Evolutionary conservation across 225 moss, liverwort and hornwort genomes (phyloP), one percentile per base, ranked within the genome.

Genomic region (Marchantia paleacea): DNA sequence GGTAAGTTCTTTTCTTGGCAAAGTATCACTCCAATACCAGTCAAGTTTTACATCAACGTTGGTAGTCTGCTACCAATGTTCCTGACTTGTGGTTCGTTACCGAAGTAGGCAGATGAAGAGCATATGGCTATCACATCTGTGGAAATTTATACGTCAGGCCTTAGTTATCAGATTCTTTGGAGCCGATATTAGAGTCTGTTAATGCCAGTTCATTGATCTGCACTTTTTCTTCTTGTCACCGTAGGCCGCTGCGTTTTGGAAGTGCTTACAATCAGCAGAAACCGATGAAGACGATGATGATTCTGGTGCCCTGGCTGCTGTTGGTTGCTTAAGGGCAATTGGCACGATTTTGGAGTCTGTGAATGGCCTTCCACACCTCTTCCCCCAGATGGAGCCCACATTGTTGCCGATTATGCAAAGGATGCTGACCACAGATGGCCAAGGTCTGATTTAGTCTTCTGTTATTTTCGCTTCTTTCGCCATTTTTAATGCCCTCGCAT

Each of bases 191-290:
- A 20, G 18, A 47, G 39, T 39, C 39, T 39, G 39, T 5, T 39
- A 2, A 2, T 2, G 39, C 39, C 5, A 39, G 39, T 39, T 2
- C 3, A 5, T 39, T 39, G 5, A 39, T 5, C 39, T 39, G 39
- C 5, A 39, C 39, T 39, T n/a, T 11, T 71, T 71, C 20, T 3
- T 28, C 15, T 26, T 66, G 28, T 73, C 48, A 0, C 7, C 81
- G 66, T 89, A 99, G 99, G 99, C 99, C 73, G 95, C 94, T 77
- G 95, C 95, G 18, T 99, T 99, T 78, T 99, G 95, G 95, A 99
- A 99, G 84, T 99, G 95, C 76, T 83, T 99, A 64, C 92, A 99
- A 79, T 94, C 95, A 51, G 95, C 99, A 48, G 99, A 99, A 86
- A 92, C 91, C 47, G 99, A 92, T 74, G 99, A 95, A 78, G 95